Evolutionary conservation across 352 stramenopile species (phyloP).

Genomic region (Elongisporangium anandrum): DNA sequence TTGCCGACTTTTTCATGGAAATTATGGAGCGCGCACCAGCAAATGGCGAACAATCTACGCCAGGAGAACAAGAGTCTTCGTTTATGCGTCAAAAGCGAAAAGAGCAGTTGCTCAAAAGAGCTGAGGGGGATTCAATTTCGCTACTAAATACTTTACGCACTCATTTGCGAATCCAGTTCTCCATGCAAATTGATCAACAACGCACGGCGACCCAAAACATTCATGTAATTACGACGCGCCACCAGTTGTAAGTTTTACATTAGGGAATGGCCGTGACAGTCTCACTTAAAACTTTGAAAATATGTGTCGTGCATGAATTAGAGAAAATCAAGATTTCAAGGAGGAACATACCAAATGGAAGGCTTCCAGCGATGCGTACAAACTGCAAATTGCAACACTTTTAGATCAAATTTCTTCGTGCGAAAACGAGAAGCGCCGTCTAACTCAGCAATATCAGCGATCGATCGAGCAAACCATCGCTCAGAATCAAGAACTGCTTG

Average conservation of each 20-base stretch:
- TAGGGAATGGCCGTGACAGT: too few relatives aligned
- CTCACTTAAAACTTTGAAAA: background rate
- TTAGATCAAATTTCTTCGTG: slow-evolving; percentile 20
- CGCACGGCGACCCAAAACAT: slow-evolving; percentile 17
- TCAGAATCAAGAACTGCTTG: slow-evolving; percentile 1
- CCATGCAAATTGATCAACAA: slow-evolving; percentile 35
- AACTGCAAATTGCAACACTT: slow-evolving; percentile 25
- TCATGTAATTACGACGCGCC: slow-evolving; percentile 15
- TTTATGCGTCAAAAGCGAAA: slow-evolving; percentile 48
- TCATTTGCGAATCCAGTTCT: slow-evolving; percentile 62
- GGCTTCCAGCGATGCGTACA: slow-evolving; percentile 9
- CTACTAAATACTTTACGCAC: slow-evolving; percentile 65
- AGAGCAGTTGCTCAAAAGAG: slow-evolving; percentile 50
- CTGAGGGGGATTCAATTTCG: slow-evolving; percentile 59
- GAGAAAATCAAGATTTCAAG: slow-evolving; percentile 25
- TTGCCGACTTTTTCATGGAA: slow-evolving; percentile 74
- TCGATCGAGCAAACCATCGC: slow-evolving; percentile 17
- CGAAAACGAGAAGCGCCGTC: slow-evolving; percentile 22
- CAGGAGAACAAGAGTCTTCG: slow-evolving; percentile 22
- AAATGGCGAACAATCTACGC: slow-evolving; percentile 3
- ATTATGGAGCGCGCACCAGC: slow-evolving; percentile 41
- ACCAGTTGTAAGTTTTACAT: slow-evolving; percentile 24
- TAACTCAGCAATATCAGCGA: slow-evolving; percentile 26
- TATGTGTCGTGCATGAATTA: slow-evolving; percentile 1
- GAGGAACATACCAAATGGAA: slow-evolving; percentile 28